phyloP scores from a whole-genome alignment of 345 rosid species.

The Arabidopsis arenosa region DNA sequence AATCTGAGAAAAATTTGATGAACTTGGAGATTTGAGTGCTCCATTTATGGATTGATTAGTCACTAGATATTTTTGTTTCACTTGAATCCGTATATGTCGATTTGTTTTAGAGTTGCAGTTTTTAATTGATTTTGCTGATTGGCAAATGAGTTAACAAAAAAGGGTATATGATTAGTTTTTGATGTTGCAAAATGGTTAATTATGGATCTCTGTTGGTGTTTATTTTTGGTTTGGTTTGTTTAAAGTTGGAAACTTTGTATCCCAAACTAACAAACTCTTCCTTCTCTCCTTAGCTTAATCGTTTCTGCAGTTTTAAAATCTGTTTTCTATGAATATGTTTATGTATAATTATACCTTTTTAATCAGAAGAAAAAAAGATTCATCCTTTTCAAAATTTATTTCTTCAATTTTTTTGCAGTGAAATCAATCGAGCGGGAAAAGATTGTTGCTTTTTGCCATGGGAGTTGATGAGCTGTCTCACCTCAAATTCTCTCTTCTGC shows the following conservation, averaged over 20 bases:
- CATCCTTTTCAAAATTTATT: constrained; percentile 28
- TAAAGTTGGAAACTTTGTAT: constrained; percentile 35
- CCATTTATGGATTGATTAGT: constrained; percentile 6
- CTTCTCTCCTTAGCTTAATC: constrained; percentile 9
- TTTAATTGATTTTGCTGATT: constrained; percentile 18
- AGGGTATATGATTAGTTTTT: constrained; percentile 44
- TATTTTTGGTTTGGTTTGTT: constrained; percentile 43
- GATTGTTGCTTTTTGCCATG: constrained; percentile 37
- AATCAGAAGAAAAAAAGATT: constrained; percentile 18
- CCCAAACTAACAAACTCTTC: constrained; percentile 37
- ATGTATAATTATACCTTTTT: constrained; percentile 36
- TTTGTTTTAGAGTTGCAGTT: constrained; percentile 2
- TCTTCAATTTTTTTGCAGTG: constrained; percentile 46
- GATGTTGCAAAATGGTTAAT: constrained; percentile 45
- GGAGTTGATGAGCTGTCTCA: constrained; percentile 45
- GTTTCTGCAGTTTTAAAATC: constrained; percentile 41
- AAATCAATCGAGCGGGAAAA: constrained; percentile 45
- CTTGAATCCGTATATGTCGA: not conserved
- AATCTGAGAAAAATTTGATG: constrained; percentile 42
- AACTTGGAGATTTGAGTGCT: constrained; percentile 34
- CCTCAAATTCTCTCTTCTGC: constrained; percentile 57
- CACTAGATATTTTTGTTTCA: not conserved
- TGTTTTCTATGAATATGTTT: constrained; percentile 23
- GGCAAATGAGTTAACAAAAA: constrained; percentile 32
- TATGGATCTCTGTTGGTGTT: constrained; percentile 45